phyloP scores from a whole-genome alignment of 495 filamentous ascomycete species.

The Penicillium tannophilum region DNA sequence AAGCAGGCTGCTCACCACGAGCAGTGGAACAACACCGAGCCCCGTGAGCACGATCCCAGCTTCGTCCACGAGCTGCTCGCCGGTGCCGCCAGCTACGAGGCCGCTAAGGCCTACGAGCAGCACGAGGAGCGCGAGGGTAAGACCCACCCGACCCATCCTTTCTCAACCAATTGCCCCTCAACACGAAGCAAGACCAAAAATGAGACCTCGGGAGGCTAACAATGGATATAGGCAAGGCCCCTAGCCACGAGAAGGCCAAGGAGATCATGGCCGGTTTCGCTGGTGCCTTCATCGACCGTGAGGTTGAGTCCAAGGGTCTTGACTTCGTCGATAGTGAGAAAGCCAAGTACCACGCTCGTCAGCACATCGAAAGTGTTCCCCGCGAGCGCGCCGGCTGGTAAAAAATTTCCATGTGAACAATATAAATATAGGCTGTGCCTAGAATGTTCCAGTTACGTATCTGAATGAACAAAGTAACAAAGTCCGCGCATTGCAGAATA shows the following conservation, averaged over 20 bases:
- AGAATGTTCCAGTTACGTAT: not conserved
- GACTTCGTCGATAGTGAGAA: conserved; percentile 68
- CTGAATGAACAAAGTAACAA: not conserved
- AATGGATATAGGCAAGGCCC: conserved; percentile 55
- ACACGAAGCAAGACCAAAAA: not conserved
- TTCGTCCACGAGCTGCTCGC: conserved; percentile 69
- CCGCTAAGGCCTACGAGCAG: conserved; percentile 73
- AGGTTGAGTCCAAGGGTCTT: conserved; percentile 70
- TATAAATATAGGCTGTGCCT: conserved; percentile 1
- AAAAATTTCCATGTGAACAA: not conserved
- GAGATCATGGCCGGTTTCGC: conserved; percentile 69
- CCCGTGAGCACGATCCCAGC: conserved; percentile 50
- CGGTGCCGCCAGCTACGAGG: conserved; percentile 72
- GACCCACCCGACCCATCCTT: not conserved
- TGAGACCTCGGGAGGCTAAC: not conserved
- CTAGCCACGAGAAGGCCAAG: conserved; percentile 69
- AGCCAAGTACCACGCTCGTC: conserved; percentile 61
- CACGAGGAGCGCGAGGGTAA: conserved; percentile 64
- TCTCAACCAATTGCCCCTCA: not conserved
- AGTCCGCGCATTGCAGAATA: not conserved
- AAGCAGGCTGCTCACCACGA: conserved; percentile 48
- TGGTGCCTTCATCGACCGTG: conserved; percentile 71
- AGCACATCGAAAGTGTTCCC: conserved; percentile 50
- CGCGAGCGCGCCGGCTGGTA: conserved; percentile 16
- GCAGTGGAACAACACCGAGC: conserved; percentile 5